A percentile compares a stretch with the other conserved stretches of the same genome.
These are phyloP conservation scores for Albugo laibachii DNA, from an alignment of 352 stramenopile genomes.

Conservation along the genomic window DNA sequence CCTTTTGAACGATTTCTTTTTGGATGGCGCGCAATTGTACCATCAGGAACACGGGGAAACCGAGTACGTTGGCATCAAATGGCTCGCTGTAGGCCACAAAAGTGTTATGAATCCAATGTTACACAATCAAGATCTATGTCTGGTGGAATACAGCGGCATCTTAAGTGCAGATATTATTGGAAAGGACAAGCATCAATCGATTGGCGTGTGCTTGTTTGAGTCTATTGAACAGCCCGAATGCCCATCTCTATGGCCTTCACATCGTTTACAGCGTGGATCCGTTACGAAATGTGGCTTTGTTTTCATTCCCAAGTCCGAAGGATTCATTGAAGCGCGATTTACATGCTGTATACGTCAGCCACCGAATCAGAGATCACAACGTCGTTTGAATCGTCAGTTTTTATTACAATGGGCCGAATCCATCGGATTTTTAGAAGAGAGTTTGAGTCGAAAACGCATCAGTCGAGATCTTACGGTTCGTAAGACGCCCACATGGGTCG, in stretches of 20 bases:
- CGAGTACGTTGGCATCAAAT: slow-evolving; percentile 68
- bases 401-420: slow-evolving; percentile 52
- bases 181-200: slow-evolving; percentile 15
- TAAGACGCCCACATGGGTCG: slow-evolving; percentile 52
- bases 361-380: slow-evolving; percentile 26
- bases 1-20: slow-evolving; percentile 48
- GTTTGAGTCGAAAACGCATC: slow-evolving; percentile 44
- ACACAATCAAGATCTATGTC: slow-evolving; percentile 38
- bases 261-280: slow-evolving; percentile 40
- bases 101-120: slow-evolving; percentile 20
- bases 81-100: slow-evolving; percentile 43
- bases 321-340: slow-evolving; percentile 51
- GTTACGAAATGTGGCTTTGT: slow-evolving; percentile 68
- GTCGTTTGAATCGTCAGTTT: slow-evolving; percentile 37
- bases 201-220: slow-evolving; percentile 62
- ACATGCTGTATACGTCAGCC: slow-evolving; percentile 65
- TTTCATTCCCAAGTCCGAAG: slow-evolving; percentile 34
- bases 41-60: slow-evolving; percentile 51
- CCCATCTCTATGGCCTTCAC: slow-evolving; percentile 41
- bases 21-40: slow-evolving; percentile 49
- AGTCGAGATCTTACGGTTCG: slow-evolving; percentile 51
- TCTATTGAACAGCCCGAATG: slow-evolving; percentile 66
- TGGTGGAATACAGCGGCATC: slow-evolving; percentile 59
- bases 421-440: slow-evolving; percentile 41
- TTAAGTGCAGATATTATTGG: slow-evolving; percentile 30